Conservation (phyloP, 225 moss, liverwort and hornwort species). For the Antitrichia curtipendula region DNA sequence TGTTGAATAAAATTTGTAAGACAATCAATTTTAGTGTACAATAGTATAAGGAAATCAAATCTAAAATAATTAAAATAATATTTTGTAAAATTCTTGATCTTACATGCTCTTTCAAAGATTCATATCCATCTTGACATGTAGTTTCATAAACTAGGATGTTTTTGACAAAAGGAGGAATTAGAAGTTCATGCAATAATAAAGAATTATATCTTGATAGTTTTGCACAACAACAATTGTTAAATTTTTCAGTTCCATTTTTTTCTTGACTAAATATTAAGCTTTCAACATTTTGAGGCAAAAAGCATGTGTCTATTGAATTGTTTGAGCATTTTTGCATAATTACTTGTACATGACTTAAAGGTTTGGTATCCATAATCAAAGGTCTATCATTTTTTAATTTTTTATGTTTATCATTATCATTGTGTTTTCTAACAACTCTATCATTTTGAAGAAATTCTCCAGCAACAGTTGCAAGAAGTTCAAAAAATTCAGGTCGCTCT, state of each 20-base stretch:
- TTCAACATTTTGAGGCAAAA: background rate
- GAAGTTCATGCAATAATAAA: background rate
- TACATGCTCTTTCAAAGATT: background rate
- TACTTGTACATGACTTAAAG: background rate
- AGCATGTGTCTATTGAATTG: background rate
- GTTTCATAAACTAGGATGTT: background rate
- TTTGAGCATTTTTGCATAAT: background rate
- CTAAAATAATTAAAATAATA: background rate
- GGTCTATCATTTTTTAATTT: background rate
- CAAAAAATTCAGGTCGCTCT: constrained; percentile 22
- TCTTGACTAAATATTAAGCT: background rate
- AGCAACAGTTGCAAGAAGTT: constrained; percentile 50
- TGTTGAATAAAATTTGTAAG: background rate
- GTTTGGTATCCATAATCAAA: background rate
- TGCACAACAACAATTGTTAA: background rate
- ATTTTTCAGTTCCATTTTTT: background rate
- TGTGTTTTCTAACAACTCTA: background rate
- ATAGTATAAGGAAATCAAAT: background rate
- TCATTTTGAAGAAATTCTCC: constrained; percentile 47
- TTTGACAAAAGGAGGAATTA: constrained; percentile 4
- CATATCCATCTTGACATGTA: background rate
- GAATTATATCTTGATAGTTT: constrained; percentile 14
- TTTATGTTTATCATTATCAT: background rate
- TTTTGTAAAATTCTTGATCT: background rate
- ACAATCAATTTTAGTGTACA: too few relatives aligned